Evolutionary conservation across 345 rosid species (phyloP), one percentile per base, ranked within the genome.

Genomic region (Isatis tinctoria): DNA sequence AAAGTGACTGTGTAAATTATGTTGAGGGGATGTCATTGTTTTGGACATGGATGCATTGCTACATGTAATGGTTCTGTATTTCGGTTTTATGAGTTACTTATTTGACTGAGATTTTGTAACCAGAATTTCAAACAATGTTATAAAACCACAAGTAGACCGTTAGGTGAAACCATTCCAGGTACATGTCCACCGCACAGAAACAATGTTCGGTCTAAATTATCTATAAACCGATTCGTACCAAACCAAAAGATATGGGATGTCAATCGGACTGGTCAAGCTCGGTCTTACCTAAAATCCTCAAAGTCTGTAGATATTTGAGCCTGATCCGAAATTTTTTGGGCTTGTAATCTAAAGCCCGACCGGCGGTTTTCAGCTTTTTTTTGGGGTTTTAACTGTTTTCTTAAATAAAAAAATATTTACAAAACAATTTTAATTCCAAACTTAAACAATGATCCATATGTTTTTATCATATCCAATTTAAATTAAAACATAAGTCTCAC

Each of bases 1-100:
- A 51, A 48, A 49, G 53, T 51, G 53, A 37, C 58, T 51, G 14
- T 65, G 66, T 65, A 74, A 65, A 44, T 65, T 59, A 32, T 22
- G 45, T 28, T 41, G 28, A 16, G 70, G 70, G 52, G 61, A 61
- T 56, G 72, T 18, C 35, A 58, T 56, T 57, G 56, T 8, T 27
- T 49, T 71, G 60, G 51, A 20, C 53, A 51, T 62, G 69, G 30
- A 40, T 48, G 68, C 39, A 18, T 36, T 43, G 43, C 12, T n/a
- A 45, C 35, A 57, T 60, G 6, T 51, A 24, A 18, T 47, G 70
- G 11, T 51, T 17, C 37, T 26, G 53, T 24, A 27, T 7, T 26
- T 53, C 13, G 9, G 37, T 40, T 72, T 52, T 65, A 44, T 54
- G 77, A 64, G 56, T 64, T 62, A 63, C 18, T 47, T 49, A 16